phyloP scores from a whole-genome alignment of 805 yeast genomes.

The Clavispora asparagi region DNA sequence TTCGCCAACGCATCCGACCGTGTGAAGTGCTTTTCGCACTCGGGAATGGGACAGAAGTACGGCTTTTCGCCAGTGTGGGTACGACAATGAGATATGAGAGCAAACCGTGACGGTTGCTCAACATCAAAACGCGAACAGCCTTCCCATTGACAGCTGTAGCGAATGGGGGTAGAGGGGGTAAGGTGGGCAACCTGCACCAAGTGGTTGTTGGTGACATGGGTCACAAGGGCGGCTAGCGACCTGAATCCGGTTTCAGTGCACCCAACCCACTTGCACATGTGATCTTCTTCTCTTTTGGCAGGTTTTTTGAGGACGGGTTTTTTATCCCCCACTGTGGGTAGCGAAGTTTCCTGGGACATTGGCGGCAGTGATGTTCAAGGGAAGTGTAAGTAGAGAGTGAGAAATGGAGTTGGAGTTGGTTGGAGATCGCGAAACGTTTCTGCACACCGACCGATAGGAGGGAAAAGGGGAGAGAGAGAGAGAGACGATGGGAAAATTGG shows the following conservation, averaged over 20 bases:
- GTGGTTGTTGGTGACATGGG: constrained; percentile 29
- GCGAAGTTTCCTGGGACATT: constrained; percentile 7
- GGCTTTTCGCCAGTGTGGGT: constrained; percentile 67
- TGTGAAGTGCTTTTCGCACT: constrained; percentile 56
- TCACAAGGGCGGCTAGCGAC: constrained; percentile 23
- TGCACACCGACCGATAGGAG: not conserved
- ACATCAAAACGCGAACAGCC: constrained; percentile 50
- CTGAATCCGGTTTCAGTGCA: constrained; percentile 18
- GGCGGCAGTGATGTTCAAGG: not conserved
- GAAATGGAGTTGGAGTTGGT: not conserved
- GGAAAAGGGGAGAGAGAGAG: too few species aligned
- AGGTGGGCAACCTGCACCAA: constrained; percentile 18
- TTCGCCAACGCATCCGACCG: constrained; percentile 59
- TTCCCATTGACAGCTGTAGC: constrained; percentile 58
- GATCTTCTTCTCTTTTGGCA: constrained; percentile 8
- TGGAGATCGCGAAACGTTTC: not conserved
- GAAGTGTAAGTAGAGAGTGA: not conserved
- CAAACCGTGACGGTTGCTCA: constrained; percentile 50
- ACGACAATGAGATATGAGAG: constrained; percentile 57
- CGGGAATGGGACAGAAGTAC: constrained; percentile 55
- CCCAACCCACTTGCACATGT: constrained; percentile 29
- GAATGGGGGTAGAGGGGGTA: constrained; percentile 18
- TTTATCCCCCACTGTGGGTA: not conserved
- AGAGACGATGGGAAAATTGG: too few species aligned
- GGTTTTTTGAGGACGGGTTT: not conserved